A percentile compares a stretch with the other conserved stretches of the same genome.
Conservation (phyloP, 192 early-diverging fungal genomes). For the Coemansia sp. region DNA sequence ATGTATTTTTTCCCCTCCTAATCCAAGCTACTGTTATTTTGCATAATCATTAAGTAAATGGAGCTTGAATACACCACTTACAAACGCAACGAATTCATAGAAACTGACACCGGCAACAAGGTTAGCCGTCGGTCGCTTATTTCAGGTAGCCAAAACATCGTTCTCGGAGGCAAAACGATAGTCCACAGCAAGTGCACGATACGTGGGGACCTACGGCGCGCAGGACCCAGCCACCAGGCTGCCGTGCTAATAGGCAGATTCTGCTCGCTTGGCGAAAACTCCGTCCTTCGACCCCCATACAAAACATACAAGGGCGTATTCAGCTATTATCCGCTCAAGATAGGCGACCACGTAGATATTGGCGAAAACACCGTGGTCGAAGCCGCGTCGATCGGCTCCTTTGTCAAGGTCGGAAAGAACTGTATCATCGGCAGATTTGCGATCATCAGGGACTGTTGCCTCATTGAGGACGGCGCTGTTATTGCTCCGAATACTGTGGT, state of each 20-base stretch:
- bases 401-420: constrained; percentile 89
- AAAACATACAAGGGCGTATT: constrained; percentile 90
- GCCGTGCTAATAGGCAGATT: constrained; percentile 90
- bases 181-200: constrained; percentile 89
- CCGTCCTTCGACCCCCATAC: constrained; percentile 89
- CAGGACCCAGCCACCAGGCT: constrained; percentile 83
- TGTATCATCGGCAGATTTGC: constrained; percentile 94
- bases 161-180: constrained; percentile 95
- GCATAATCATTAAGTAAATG: background rate
- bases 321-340: constrained; percentile 96
- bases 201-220: constrained; percentile 88
- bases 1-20: background rate
- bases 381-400: constrained; percentile 87
- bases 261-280: constrained; percentile 74
- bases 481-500: constrained; percentile 90
- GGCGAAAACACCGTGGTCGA: constrained; percentile 88
- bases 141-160: constrained; percentile 93
- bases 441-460: constrained; percentile 92
- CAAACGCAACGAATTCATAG: constrained; percentile 86
- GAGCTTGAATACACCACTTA: constrained; percentile 60
- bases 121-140: constrained; percentile 91
- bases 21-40: background rate
- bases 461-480: constrained; percentile 88
- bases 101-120: constrained; percentile 98
- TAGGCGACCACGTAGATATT: constrained; percentile 89